Evolutionary conservation across 768 basidiomycete genomes (phyloP), one percentile per base, ranked within the genome.

Genomic region (Amanita pseudoporphyria): DNA sequence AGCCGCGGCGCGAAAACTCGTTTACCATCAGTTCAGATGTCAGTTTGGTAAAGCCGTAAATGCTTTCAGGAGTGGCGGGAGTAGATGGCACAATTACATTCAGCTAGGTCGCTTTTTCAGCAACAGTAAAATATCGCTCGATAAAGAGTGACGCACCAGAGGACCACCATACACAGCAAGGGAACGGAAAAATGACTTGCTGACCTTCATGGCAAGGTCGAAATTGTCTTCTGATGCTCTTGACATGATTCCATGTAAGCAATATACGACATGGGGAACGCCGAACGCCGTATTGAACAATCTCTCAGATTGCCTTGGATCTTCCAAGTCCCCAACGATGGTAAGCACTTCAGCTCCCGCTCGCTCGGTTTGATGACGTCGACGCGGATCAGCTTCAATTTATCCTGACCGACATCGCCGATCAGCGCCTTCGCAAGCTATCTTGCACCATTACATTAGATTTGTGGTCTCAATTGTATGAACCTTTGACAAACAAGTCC

Each of bases 201-300:
- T 32, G 21, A 70, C 73, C 64, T 73, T 70, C 21, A 74, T 51
- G n/a, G 77, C 78, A 1, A 80, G 57, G 36, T 77, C 74, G 58
- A 82, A 80, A 54, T 78, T 71, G 51, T 77, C 74, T 58, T 82
- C 80, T 13, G 77, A 71, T 28, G 77, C 77, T 13, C 78, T 73
- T 21, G 77, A 79, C 80, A 82, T 80, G 56, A 81, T 77, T 2
- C 80, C 80, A 56, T 77, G 74, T 21, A 75, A 60, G 50, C 72
- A 74, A 53, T 75, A 75, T 16, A 75, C 60, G 6, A 67, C 69
- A 52, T 71, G 69, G 0, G 71, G 72, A 4, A 70, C 53, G 13
- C 71, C 72, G 33, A 67, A 60, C 21, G 59, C 44, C 22, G 70
- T 72, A 16, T 58, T 55, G 58, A 75, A 74, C 9, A 74, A 56